Evolutionary conservation across 2,329 filamentous ascomycete genomes (phyloP).

Genomic region (Botrytis deweyae): DNA sequence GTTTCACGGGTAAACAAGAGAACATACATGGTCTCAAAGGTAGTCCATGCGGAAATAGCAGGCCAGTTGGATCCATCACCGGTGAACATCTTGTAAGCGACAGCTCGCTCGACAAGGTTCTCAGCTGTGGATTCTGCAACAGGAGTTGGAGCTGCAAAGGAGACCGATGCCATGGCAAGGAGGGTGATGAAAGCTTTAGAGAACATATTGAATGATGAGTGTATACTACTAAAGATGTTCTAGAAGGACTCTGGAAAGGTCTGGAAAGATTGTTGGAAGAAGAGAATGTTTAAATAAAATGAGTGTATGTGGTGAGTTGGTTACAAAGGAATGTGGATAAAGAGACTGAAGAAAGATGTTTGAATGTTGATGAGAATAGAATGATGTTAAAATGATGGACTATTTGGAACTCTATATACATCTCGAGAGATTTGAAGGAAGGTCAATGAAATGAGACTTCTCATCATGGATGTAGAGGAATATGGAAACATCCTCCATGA

Average conservation of each 20-base stretch:
- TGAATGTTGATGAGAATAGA: neutral
- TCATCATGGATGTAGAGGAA: constrained; percentile 10
- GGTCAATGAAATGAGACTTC: neutral
- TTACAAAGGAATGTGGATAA: neutral
- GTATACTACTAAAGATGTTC: neutral
- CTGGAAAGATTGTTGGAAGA: constrained; percentile 2
- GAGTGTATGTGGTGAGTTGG: neutral
- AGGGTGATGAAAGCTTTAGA: neutral
- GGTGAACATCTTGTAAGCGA: constrained; percentile 2
- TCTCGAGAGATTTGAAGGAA: neutral
- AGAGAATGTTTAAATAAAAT: neutral
- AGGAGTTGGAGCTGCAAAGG: neutral
- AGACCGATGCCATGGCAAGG: neutral
- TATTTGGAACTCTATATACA: neutral
- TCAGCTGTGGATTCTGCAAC: neutral
- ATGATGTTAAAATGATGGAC: no score
- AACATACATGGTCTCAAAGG: constrained; percentile 16
- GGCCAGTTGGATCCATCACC: constrained; percentile 17
- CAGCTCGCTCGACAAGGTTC: neutral
- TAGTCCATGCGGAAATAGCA: neutral
- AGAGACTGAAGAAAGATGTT: neutral
- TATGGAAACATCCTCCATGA: constrained; percentile 6
- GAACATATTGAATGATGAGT: constrained; percentile 11
- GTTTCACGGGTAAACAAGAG: neutral
- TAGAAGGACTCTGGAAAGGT: constrained; percentile 5